These are phyloP conservation scores for Lumnitzera racemosa DNA, from an alignment of 345 rosid species.

Conservation along the genomic window DNA sequence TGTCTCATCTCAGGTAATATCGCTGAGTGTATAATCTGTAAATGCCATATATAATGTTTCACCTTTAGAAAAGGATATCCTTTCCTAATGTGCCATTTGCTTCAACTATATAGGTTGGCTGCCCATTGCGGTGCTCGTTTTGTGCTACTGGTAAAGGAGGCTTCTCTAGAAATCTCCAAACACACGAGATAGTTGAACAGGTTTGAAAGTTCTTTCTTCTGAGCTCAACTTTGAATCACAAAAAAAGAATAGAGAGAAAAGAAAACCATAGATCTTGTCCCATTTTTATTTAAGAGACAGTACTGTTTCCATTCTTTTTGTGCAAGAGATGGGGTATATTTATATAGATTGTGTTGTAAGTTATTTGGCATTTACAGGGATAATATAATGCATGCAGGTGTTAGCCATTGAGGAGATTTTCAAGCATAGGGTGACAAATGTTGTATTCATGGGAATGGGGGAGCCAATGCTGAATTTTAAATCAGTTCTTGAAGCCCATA, in stretches of 20 bases:
- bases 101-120: constrained; percentile 62
- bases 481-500: constrained; percentile 87
- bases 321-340: too few species aligned
- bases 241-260: neutral
- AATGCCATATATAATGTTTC: too few species aligned
- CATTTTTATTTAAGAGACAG: neutral
- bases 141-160: constrained; percentile 99
- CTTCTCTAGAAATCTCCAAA: constrained; percentile 75
- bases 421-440: constrained; percentile 89
- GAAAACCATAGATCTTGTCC: neutral
- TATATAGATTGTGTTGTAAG: too few species aligned
- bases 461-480: constrained; percentile 97
- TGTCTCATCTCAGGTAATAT: constrained; percentile 82
- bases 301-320: too few species aligned
- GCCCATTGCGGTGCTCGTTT: constrained; percentile 93
- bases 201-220: constrained; percentile 15
- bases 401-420: constrained; percentile 86
- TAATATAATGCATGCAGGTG: constrained; percentile 33
- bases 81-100: constrained; percentile 2
- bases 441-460: constrained; percentile 98
- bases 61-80: neutral
- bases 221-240: neutral
- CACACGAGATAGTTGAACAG: constrained; percentile 95
- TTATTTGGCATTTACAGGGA: too few species aligned
- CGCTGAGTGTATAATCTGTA: neutral